Percentiles rank a stretch among this genome's conserved stretches.
These are phyloP conservation scores for Trichosporon sp. DNA, from an alignment of 1,284 basidiomycete genomes.

Conservation along the genomic window DNA sequence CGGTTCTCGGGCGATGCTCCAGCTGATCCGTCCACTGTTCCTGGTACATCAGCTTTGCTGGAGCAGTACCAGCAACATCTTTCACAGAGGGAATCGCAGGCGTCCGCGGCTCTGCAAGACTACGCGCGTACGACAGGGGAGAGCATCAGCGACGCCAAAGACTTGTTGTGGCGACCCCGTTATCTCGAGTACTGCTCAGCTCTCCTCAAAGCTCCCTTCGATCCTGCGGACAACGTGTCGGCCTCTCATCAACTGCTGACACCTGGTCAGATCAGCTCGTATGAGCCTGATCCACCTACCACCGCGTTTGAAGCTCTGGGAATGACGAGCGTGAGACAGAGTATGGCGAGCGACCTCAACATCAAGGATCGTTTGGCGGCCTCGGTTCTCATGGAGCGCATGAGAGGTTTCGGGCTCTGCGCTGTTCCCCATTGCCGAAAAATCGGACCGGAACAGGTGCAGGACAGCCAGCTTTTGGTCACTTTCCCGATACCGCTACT, in stretches of 20 bases:
- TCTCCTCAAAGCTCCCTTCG: conserved; percentile 29
- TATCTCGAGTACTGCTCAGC: conserved; percentile 56
- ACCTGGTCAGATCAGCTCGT: neutral
- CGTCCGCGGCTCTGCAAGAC: conserved; percentile 28
- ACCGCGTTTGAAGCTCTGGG: conserved; percentile 60
- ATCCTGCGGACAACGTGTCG: neutral
- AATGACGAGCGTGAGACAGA: conserved; percentile 59
- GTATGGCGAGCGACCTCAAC: conserved; percentile 60
- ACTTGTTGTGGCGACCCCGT: conserved; percentile 63
- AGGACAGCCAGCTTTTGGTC: neutral
- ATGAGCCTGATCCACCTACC: conserved; percentile 28
- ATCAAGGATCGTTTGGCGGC: conserved; percentile 58
- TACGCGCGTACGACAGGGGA: conserved; percentile 21
- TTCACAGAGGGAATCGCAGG: conserved; percentile 8
- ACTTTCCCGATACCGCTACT: conserved; percentile 63
- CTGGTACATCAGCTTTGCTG: conserved; percentile 38
- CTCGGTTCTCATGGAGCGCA: conserved; percentile 57
- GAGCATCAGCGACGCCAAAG: conserved; percentile 30
- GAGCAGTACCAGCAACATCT: conserved; percentile 57
- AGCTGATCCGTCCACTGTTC: neutral
- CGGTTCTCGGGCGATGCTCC: conserved; percentile 34
- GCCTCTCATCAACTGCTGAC: neutral
- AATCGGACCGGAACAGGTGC: neutral
- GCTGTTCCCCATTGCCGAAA: conserved; percentile 45
- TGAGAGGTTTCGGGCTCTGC: conserved; percentile 60